A percentile compares a stretch with the other conserved stretches of the same genome.
These are phyloP conservation scores for Moringa oleifera DNA, from an alignment of 345 rosid species.

Conservation along the genomic window DNA sequence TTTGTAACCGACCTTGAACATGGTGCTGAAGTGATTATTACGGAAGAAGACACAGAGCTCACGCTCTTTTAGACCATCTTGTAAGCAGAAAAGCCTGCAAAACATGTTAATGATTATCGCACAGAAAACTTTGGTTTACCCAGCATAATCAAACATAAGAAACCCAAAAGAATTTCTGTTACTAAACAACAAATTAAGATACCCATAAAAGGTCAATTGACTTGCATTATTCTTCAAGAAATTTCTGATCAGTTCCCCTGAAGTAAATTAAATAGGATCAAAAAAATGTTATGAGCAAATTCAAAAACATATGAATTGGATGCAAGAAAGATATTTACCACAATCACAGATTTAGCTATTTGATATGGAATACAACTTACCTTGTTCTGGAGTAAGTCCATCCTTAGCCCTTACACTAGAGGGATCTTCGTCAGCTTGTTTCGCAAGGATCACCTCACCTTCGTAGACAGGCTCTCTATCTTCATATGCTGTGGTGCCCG, in stretches of 20 bases:
- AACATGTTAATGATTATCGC: constrained; percentile 5
- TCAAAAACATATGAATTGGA: constrained; percentile 3
- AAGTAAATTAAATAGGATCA: constrained; percentile 20
- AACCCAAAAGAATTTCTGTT: constrained; percentile 4
- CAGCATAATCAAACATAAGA: background rate
- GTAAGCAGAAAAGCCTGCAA: constrained; percentile 83
- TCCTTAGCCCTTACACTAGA: constrained; percentile 32
- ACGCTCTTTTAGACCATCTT: constrained; percentile 88
- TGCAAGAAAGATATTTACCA: constrained; percentile 3
- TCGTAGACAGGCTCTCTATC: constrained; percentile 88
- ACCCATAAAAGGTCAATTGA: constrained; percentile 90
- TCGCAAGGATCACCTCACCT: constrained; percentile 92
- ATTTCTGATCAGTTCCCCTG: constrained; percentile 76
- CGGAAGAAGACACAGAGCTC: constrained; percentile 96
- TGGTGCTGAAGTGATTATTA: constrained; percentile 97
- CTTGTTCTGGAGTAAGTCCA: constrained; percentile 71
- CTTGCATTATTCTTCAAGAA: constrained; percentile 83
- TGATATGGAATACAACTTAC: constrained; percentile 27
- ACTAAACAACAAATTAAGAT: constrained; percentile 23
- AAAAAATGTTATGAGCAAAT: constrained; percentile 6
- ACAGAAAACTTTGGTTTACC: background rate
- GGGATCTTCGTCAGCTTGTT: constrained; percentile 58
- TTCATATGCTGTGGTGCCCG: constrained; percentile 44
- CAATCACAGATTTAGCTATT: background rate
- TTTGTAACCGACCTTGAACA: constrained; percentile 78